Evolutionary conservation across 2,329 filamentous ascomycete species (phyloP), one percentile per base, ranked within the genome.

Genomic region (Colletotrichum sp.): DNA sequence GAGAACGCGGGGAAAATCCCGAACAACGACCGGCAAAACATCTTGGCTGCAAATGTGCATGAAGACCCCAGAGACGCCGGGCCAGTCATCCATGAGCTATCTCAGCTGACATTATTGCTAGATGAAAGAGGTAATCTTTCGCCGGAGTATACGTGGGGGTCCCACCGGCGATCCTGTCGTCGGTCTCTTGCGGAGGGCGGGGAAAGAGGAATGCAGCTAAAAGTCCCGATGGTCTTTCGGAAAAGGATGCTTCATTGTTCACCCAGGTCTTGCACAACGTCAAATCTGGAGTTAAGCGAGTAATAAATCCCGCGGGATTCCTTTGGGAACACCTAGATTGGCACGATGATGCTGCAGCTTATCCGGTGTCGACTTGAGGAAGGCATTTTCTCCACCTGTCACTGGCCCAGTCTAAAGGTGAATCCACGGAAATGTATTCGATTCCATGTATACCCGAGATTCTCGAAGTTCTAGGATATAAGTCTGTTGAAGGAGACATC

Each of bases 321-420:
- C 16, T 0, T 18, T 9, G 15, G 15, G 16, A 16, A 18, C 36
- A 39, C 16, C 36, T 39, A 9, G 16, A 18, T 39, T 16, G 36
- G 36, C 36, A 18, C 8, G 0, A 39, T 39, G 36, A 39, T 39
- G 36, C 36, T 39, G 13, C 34, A 36, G 34, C 34, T 36, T 15
- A 36, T 36, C 16, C 16, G 36, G 16, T 39, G 1, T 39, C 8
- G 16, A 39, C 16, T 18, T 39, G 36, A 39, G 36, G 8, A 39
- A 18, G 16, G 8, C 2, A 39, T 39, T 18, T 2, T 7, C 4
- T 26, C 36, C 36, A 39, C 36, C 5, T 16, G 16, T 18, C 15
- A 5, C 3, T 7, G 8, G 1, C 8, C 36, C 8, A 39, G 16
- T 16, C 36, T 18, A 5, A 2, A 18, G 1, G 2, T 18, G 2